Base-by-base conservation (phyloP, 768 basidiomycete species). In the Vararia minispora region DNA sequence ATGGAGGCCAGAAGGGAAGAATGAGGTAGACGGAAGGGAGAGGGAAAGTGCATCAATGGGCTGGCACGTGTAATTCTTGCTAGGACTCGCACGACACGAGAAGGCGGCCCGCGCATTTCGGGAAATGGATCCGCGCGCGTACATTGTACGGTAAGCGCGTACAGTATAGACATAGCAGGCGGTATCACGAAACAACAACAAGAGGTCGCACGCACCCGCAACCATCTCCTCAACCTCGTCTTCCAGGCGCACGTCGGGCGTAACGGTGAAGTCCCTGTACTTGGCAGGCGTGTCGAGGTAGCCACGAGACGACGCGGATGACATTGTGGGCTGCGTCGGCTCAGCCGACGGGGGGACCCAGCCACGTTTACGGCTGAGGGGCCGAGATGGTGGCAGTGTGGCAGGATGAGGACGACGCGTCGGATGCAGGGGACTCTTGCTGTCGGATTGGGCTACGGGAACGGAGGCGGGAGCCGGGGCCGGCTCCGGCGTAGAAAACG, bases 271-370 rank as follows among this genome's bases (percentile, higher is more conserved):
- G 36, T 61, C 59, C 43, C 69, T 64, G 51, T 78, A 76, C 56
- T 75, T 75, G 33, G 75, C 67, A 27, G 77, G 79, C 0, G 78
- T 76, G 53, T 82, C 76, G 26, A 84, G 68, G 56, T 79, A 81
- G 21, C 80, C 83, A 42, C 55, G 63, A 4, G 75, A 69, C 2
- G 71, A 76, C 3, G 74, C 57, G 3, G 71, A 56, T 3, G 66
- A 72, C 33, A 73, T 61, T 33, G 66, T 56, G 5, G 74, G 71
- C 51, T 52, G 63, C 52, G 71, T 76, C 8, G 69, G 69, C 45
- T 73, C 75, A 29, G 72, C 63, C 39, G 63, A 65, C 1, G 71
- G 64, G 4, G 84, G 82, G 28, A 75, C 73, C 84, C 84, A 86
- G 22, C 78, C 79, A 54, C 84, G 62, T 56, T 83, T 83, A 36